Evolutionary conservation across 768 basidiomycete genomes (phyloP), one percentile per base, ranked within the genome.

Genomic region (Rhodotorula paludigena): DNA sequence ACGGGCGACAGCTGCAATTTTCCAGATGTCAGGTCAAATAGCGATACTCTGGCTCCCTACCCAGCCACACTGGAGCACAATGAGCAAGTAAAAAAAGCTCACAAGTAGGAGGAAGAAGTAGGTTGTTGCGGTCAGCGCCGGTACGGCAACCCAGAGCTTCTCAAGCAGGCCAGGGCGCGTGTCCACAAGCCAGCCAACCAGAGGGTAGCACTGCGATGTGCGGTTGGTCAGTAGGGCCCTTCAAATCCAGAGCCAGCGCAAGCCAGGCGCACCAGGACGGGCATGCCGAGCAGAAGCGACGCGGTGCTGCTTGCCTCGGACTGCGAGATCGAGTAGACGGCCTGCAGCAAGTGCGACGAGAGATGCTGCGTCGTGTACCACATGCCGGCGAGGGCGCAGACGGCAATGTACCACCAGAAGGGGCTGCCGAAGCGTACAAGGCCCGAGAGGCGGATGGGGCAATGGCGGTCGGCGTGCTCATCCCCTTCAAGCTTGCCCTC

Each of bases 291-390:
- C 14, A 60, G 9, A 7, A 69, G 16, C 5, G 63, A 61, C 16
- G 68, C 63, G 9, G 60, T 28, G 21, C n/a, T 2, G 28, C 58
- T 51, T 12, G 68, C 64, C 9, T 36, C 16, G 8, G 45, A 3
- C 15, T 57, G 49, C 21, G 55, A 21, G 8, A 65, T n/a, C 8
- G 38, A 44, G 35, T 70, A 70, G 15, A 65, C 49, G 20, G 52
- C 41, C 47, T 70, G 55, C 2, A 70, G 42, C 35, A 70, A 38
- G 12, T 63, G 60, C 28, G 60, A 49, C 15, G 73, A 48, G 35
- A 65, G 57, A 23, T 68, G 67, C 35, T 72, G 63, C 33, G 70
- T 64, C 23, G 67, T 60, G 49, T 74, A 69, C 73, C 73, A 74
- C 5, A 30, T n/a, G 2, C 73, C 73, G 25, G 73, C 73, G 39